Evolutionary conservation across 306 rosid species (phyloP), one percentile per base, ranked within the genome.

Genomic region (Trichosanthes truncata): DNA sequence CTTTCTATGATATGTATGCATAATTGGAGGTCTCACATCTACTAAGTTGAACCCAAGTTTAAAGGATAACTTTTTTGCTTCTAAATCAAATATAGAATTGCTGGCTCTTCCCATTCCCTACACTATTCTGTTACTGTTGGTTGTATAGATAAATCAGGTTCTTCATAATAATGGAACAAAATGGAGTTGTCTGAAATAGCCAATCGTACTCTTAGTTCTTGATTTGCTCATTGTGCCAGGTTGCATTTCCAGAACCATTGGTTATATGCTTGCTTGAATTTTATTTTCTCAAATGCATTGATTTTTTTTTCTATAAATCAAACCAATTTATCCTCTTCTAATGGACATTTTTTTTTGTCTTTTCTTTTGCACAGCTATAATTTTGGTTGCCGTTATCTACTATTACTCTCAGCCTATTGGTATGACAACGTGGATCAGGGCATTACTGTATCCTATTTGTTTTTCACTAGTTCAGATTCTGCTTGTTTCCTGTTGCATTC

Each of bases 331-430:
- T 46, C 77, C 20, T 26, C 52, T 69, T 21, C 35, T 69, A 9
- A 29, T 73, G 56, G 25, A 1, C 56, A n/a, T 48, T 31, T 2
- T 49, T 48, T 73, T 41, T 40, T 76, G 20, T 20, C 66, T 59
- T 46, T 65, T 82, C 82, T 51, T 85, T 51, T 85, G 85, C 68
- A 65, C 97, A 94, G 97, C 97, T 68, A 43, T 95, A 49, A 65
- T 95, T 78, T 87, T 95, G 79, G 88, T 95, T 86, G 91, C 93
- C 80, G 36, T 89, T 51, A 96, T 96, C 85, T 96, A 96, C 94
- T 91, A 93, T 82, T 96, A 55, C 87, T 96, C 99, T 78, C 92
- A 84, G 78, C 98, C 98, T 75, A 1, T 93, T 85, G 77, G 90
- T 84, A 80, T 78, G 61, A 83, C 40, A 78, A 96, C 94, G 62